Evolutionary conservation across 441 rosid genomes (phyloP), one percentile per base, ranked within the genome.

Genomic region (Euphorbia schlechtendalii): DNA sequence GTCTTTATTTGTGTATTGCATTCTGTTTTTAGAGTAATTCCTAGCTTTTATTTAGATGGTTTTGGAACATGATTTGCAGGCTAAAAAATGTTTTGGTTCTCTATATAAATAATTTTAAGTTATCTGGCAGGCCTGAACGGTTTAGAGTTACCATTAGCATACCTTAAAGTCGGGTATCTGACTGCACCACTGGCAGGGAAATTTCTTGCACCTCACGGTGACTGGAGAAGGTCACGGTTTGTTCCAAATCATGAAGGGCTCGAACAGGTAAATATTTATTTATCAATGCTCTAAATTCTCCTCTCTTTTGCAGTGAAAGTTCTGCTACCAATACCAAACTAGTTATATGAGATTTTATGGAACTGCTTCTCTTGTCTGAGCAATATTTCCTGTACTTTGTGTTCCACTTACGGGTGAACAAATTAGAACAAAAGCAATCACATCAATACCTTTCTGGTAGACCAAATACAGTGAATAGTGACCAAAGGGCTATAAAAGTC

Each of bases 141-240:
- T 81, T 75, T 71, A 56, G 91, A 93, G 99, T 79, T 93, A 72
- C 99, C 96, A 43, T 80, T 90, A 45, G 97, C 99, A 5, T 86
- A 82, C 75, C 89, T 93, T 61, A 93, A 90, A 84, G 81, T 81
- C 62, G 99, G 97, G 61, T 88, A 88, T 81, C 78, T 93, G 56
- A 83, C 77, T 53, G 97, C 90, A 68, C 89, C 96, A 51, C 96
- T 93, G 0, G 91, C 73, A 38, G 98, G 96, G 14, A 76, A 80
- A 65, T 63, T 74, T 17, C 79, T 87, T 54, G 93, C 99, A 14
- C 96, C 99, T 57, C 97, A 88, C 70, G 71, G 81, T 80, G 97
- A 88, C 70, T 93, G 97, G 97, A 89, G 80, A 71, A 81, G 85
- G 69, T 75, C 90, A 25, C 89, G 86, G 72, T 88, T 90, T 69